phyloP scores from a whole-genome alignment of 2,329 filamentous ascomycete genomes.

The Cladosporium sp. region DNA sequence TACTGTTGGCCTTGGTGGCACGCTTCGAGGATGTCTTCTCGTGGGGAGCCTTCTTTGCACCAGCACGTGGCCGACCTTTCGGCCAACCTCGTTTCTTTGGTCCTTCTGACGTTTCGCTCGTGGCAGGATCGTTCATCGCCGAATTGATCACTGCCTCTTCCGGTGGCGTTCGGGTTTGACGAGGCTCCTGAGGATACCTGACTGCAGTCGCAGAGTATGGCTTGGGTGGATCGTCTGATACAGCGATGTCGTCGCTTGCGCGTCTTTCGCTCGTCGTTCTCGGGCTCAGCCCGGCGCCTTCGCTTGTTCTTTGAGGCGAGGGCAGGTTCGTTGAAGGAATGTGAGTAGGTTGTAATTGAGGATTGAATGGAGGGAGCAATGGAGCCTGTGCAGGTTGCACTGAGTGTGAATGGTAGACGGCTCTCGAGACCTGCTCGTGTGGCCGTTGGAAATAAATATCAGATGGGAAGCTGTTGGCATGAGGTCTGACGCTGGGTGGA shows the following conservation, averaged over 20 bases:
- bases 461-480: slow-evolving; percentile 31
- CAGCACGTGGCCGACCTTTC: slow-evolving; percentile 44
- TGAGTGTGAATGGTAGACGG: slow-evolving; percentile 23
- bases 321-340: slow-evolving; percentile 17
- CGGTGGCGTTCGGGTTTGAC: slow-evolving; percentile 39
- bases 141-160: slow-evolving; percentile 27
- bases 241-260: not conserved
- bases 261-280: not conserved
- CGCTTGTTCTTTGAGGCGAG: slow-evolving; percentile 22
- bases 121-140: slow-evolving; percentile 23
- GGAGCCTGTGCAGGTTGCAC: slow-evolving; percentile 24
- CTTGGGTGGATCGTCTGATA: not conserved
- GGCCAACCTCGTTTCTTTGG: slow-evolving; percentile 36
- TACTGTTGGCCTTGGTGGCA: slow-evolving; percentile 28
- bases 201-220: not conserved
- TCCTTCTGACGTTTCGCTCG: slow-evolving; percentile 21
- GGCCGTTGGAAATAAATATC: slow-evolving; percentile 21
- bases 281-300: slow-evolving; percentile 15
- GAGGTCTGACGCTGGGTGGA: slow-evolving; percentile 20
- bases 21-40: slow-evolving; percentile 18
- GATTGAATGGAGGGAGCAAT: slow-evolving; percentile 27
- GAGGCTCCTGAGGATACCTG: slow-evolving; percentile 5
- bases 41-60: slow-evolving; percentile 31
- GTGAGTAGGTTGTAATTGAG: slow-evolving; percentile 15
- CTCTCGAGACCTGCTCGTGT: slow-evolving; percentile 13